Conservation (phyloP, 441 rosid species). For the Adansonia gregorii region DNA sequence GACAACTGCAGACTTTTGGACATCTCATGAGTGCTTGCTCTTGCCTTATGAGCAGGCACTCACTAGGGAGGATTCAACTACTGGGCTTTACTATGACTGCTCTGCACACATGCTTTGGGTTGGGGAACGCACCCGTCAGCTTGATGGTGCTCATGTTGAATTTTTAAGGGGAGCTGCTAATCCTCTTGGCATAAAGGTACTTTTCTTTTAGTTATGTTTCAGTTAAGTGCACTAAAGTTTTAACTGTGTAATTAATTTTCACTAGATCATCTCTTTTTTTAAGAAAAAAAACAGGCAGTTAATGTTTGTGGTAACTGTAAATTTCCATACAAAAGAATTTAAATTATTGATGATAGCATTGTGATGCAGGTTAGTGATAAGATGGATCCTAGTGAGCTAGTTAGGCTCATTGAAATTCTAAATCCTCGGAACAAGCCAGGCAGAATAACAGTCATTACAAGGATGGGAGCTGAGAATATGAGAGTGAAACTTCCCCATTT, state of each 20-base stretch:
- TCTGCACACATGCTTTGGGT: slow-evolving; percentile 94
- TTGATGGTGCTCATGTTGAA: slow-evolving; percentile 93
- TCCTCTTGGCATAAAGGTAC: slow-evolving; percentile 92
- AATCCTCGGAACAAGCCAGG: slow-evolving; percentile 46
- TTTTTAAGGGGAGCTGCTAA: slow-evolving; percentile 88
- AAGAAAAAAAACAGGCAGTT: background rate
- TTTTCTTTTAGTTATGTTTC: background rate
- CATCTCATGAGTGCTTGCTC: slow-evolving; percentile 92
- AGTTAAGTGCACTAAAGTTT: background rate
- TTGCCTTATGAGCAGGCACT: slow-evolving; percentile 92
- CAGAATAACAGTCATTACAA: slow-evolving; percentile 43
- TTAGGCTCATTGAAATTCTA: slow-evolving; percentile 42
- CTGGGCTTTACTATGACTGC: slow-evolving; percentile 91
- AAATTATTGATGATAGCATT: slow-evolving; percentile 35
- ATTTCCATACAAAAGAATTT: slow-evolving; percentile 31
- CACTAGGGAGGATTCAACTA: slow-evolving; percentile 83
- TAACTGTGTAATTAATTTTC: background rate
- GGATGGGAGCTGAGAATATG: slow-evolving; percentile 50
- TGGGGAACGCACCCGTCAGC: slow-evolving; percentile 92
- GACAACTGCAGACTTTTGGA: slow-evolving; percentile 94
- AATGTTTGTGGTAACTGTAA: slow-evolving; percentile 27
- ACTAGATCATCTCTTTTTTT: background rate
- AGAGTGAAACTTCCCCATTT: slow-evolving; percentile 50
- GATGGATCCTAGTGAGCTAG: slow-evolving; percentile 69
- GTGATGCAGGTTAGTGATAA: slow-evolving; percentile 56